Evolutionary conservation across 768 basidiomycete species (phyloP).

Genomic region (Tulasnella sp.): DNA sequence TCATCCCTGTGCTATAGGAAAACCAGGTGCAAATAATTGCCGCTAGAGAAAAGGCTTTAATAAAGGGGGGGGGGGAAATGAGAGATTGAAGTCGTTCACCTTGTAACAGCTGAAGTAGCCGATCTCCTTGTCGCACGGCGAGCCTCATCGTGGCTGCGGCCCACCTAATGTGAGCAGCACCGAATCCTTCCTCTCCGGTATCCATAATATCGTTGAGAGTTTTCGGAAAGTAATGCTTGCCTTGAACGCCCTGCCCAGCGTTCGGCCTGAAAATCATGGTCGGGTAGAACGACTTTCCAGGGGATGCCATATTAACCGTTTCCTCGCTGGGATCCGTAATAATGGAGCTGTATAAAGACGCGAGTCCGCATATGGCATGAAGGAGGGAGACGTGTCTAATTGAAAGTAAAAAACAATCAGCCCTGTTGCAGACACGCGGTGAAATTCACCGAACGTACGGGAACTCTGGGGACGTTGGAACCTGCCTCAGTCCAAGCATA

Average conservation of each 20-base stretch:
- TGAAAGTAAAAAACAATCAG: neutral
- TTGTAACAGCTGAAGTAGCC: slow-evolving; percentile 8
- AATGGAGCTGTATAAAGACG: slow-evolving; percentile 24
- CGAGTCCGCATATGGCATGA: slow-evolving; percentile 27
- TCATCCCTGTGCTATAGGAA: neutral
- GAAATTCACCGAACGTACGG: neutral
- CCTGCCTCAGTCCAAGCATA: neutral
- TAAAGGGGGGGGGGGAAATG: too few species aligned
- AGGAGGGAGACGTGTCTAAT: slow-evolving; percentile 18
- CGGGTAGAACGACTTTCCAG: neutral
- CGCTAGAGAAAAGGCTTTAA: neutral
- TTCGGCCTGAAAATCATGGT: neutral
- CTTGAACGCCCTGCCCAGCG: neutral
- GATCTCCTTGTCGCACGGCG: neutral
- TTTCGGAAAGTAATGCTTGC: neutral
- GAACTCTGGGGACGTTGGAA: slow-evolving; percentile 21
- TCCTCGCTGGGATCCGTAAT: neutral
- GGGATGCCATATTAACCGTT: neutral
- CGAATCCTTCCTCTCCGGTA: neutral
- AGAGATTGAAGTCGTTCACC: neutral
- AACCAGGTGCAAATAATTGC: neutral
- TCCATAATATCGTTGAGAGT: neutral
- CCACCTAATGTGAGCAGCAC: neutral
- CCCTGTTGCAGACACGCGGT: too few species aligned
- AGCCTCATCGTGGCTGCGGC: neutral